phyloP scores from a whole-genome alignment of 176 grass and related monocot species.

The Aegilops bicornis region DNA sequence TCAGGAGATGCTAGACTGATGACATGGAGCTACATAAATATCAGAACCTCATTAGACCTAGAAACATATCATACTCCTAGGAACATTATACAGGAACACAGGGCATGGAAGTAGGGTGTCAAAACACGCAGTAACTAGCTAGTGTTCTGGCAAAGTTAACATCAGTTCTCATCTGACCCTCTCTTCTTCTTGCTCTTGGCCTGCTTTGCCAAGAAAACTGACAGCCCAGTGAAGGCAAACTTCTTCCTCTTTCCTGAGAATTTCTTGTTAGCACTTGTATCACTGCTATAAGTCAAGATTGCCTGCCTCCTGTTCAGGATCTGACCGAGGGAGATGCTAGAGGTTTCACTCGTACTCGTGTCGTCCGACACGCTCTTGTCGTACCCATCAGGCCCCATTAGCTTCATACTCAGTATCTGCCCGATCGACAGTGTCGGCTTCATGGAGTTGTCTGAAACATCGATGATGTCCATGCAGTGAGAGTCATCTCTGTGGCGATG shows the following conservation, averaged over 20 bases:
- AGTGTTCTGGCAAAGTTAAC: not conserved
- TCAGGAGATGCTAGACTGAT: not conserved
- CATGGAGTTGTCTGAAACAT: conserved; percentile 24
- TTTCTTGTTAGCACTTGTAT: conserved; percentile 24
- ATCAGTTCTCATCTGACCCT: conserved; percentile 2
- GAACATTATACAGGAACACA: not conserved
- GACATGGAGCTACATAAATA: not conserved
- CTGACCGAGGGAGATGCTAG: conserved; percentile 69
- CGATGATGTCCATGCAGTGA: conserved; percentile 26
- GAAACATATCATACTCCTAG: not conserved
- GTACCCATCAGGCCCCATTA: conserved; percentile 65
- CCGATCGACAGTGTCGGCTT: conserved; percentile 72
- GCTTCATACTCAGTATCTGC: conserved; percentile 91
- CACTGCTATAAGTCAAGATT: conserved; percentile 21
- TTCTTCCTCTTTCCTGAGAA: conserved; percentile 70
- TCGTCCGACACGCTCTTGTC: conserved; percentile 42
- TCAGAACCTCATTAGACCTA: not conserved
- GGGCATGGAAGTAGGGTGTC: not conserved
- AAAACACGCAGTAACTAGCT: conserved; percentile 18
- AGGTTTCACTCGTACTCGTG: conserved; percentile 33
- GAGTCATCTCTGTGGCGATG: conserved; percentile 30
- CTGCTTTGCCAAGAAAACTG: conserved; percentile 69
- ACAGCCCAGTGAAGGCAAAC: conserved; percentile 65
- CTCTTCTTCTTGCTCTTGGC: conserved; percentile 78
- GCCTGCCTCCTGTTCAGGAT: conserved; percentile 66